Conservation (phyloP, 139 green algal genomes). For the Trebouxia sp. region DNA sequence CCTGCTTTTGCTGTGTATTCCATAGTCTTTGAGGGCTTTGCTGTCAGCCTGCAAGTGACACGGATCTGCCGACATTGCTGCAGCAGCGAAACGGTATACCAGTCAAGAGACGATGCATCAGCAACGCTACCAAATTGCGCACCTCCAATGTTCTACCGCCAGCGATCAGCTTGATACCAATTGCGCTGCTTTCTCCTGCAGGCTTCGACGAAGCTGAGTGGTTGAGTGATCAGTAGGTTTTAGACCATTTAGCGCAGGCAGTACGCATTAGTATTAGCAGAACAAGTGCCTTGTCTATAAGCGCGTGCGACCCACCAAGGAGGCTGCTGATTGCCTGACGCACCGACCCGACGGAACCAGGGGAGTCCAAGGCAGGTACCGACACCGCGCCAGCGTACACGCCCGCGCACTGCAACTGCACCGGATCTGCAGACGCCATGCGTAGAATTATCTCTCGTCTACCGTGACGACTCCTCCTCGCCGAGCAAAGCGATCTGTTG, state of each 20-base stretch:
- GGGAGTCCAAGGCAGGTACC: not conserved
- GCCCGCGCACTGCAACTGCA: not conserved
- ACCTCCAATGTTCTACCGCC: constrained; percentile 52
- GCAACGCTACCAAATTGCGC: not conserved
- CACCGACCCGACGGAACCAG: not conserved
- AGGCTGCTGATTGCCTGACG: not conserved
- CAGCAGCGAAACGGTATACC: not conserved
- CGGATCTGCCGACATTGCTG: too few species aligned
- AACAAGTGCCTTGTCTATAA: too few species aligned
- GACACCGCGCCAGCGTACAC: not conserved
- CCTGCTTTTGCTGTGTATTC: constrained; percentile 30
- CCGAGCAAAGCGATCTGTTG: too few species aligned
- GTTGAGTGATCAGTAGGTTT: too few species aligned
- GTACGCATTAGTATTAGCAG: too few species aligned
- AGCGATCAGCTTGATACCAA: constrained; percentile 51
- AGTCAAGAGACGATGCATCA: too few species aligned
- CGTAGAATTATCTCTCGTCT: too few species aligned
- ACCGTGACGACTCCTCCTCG: too few species aligned
- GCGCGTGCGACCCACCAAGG: not conserved
- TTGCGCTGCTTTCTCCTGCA: not conserved
- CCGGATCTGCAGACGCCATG: not conserved
- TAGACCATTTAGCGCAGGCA: too few species aligned
- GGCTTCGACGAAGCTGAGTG: too few species aligned
- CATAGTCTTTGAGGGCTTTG: constrained; percentile 38
- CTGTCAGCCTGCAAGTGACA: constrained; percentile 39